These are phyloP conservation scores for Lasiosphaeria ovina DNA, from an alignment of 495 filamentous ascomycete species.

Conservation along the genomic window DNA sequence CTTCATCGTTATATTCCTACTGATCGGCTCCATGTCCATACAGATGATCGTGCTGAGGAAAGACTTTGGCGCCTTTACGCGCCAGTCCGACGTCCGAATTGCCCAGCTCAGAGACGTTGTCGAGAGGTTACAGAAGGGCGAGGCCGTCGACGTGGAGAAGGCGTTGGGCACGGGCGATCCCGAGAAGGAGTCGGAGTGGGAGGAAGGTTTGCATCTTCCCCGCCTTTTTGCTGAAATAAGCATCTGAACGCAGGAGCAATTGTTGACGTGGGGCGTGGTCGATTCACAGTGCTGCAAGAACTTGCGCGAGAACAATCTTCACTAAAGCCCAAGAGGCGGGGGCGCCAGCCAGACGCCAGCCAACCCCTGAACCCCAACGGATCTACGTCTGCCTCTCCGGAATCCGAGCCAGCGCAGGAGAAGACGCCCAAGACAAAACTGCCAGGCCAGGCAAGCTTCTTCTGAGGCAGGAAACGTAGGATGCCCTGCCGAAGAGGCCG, in stretches of 20 bases:
- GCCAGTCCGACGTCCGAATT: slow-evolving; percentile 77
- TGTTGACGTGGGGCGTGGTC: background rate
- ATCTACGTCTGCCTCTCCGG: background rate
- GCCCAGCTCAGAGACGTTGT: slow-evolving; percentile 76
- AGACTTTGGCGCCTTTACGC: slow-evolving; percentile 66
- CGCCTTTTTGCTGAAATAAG: background rate
- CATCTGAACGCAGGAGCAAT: background rate
- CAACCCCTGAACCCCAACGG: background rate
- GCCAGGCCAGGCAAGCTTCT: slow-evolving; percentile 33
- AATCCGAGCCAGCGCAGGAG: slow-evolving; percentile 16
- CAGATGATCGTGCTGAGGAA: slow-evolving; percentile 81
- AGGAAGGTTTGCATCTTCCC: slow-evolving; percentile 59
- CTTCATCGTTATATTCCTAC: slow-evolving; percentile 84
- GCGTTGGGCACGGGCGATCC: slow-evolving; percentile 76
- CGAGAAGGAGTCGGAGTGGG: slow-evolving; percentile 79
- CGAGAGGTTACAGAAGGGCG: slow-evolving; percentile 74
- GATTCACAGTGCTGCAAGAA: slow-evolving; percentile 64
- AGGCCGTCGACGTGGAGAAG: slow-evolving; percentile 86
- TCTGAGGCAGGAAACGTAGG: slow-evolving; percentile 27
- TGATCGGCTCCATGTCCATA: slow-evolving; percentile 93
- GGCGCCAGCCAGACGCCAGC: slow-evolving; percentile 21
- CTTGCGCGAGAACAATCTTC: slow-evolving; percentile 74
- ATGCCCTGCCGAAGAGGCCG: too few species aligned
- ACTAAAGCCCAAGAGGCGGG: slow-evolving; percentile 48
- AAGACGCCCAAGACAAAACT: slow-evolving; percentile 23